Percentiles rank a stretch among this genome's conserved stretches.
These are phyloP conservation scores for Nitzschia inconspicua DNA, from an alignment of 108 stramenopile species.

Conservation along the genomic window DNA sequence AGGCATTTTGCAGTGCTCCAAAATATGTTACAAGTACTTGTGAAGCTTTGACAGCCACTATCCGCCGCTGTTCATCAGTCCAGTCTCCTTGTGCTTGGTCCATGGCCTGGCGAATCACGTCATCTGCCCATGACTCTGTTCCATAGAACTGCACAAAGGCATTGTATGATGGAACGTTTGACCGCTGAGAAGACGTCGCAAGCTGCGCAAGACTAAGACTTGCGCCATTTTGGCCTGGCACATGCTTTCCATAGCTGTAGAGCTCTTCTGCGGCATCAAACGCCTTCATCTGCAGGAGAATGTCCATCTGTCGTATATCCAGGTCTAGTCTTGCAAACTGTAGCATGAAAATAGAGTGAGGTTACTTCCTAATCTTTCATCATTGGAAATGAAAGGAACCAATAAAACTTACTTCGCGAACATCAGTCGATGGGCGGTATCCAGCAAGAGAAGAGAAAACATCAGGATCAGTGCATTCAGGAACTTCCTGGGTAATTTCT, in stretches of 20 bases:
- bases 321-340: constrained; percentile 66
- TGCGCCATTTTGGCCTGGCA: constrained; percentile 17
- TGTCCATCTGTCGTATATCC: constrained; percentile 62
- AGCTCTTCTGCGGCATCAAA: constrained; percentile 62
- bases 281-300: constrained; percentile 64
- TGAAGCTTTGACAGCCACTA: constrained; percentile 40
- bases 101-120: constrained; percentile 47
- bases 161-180: constrained; percentile 62
- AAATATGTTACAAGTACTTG: constrained; percentile 70
- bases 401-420: constrained; percentile 27
- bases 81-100: constrained; percentile 25
- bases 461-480: constrained; percentile 26
- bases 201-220: constrained; percentile 34
- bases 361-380: no score
- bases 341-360: not conserved
- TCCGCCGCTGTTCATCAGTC: constrained; percentile 41
- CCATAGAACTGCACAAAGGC: constrained; percentile 51
- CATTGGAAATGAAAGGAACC: no score
- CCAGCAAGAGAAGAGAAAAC: constrained; percentile 37
- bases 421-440: constrained; percentile 58
- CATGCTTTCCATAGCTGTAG: constrained; percentile 63
- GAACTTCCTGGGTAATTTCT: constrained; percentile 22
- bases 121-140: constrained; percentile 59
- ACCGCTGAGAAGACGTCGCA: constrained; percentile 51
- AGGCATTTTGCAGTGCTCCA: constrained; percentile 54